Evolutionary conservation across 441 rosid species (phyloP).

Genomic region (Gossypium gossypioides): DNA sequence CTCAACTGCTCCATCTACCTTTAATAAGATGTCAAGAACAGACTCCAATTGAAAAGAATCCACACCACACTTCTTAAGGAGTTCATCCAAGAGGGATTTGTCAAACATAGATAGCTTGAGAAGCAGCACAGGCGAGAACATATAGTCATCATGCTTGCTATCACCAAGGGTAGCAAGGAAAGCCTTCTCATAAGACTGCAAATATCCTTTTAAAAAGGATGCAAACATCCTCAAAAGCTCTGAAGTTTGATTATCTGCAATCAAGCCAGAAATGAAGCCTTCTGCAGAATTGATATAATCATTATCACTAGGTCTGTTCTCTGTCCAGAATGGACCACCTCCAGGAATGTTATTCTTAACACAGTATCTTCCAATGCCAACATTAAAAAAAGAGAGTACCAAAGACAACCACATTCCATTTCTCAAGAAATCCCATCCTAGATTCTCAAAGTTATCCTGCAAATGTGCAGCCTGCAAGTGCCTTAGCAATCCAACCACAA

Average conservation of each 20-base stretch:
- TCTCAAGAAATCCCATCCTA: slow-evolving; percentile 86
- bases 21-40: slow-evolving; percentile 42
- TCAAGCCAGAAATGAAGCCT: slow-evolving; percentile 45
- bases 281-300: slow-evolving; percentile 49
- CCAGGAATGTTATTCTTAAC: slow-evolving; percentile 42
- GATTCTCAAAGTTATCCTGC: slow-evolving; percentile 40
- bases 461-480: slow-evolving; percentile 37
- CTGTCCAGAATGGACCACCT: slow-evolving; percentile 40
- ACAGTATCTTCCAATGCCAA: slow-evolving; percentile 53
- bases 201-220: slow-evolving; percentile 51
- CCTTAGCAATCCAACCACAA: slow-evolving; percentile 43
- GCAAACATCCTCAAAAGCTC: slow-evolving; percentile 53
- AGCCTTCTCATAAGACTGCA: slow-evolving; percentile 59
- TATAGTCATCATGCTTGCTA: slow-evolving; percentile 17
- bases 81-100: slow-evolving; percentile 57
- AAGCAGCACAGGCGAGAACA: slow-evolving; percentile 58
- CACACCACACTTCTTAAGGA: slow-evolving; percentile 55
- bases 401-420: slow-evolving; percentile 79
- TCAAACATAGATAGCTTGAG: slow-evolving; percentile 76
- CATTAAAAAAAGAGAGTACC: slow-evolving; percentile 54
- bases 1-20: slow-evolving; percentile 53
- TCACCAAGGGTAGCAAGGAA: slow-evolving; percentile 53
- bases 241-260: slow-evolving; percentile 48
- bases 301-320: slow-evolving; percentile 41
- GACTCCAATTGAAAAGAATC: slow-evolving; percentile 51